phyloP scores from a whole-genome alignment of 768 basidiomycete genomes.

The Tulasnella sp. region DNA sequence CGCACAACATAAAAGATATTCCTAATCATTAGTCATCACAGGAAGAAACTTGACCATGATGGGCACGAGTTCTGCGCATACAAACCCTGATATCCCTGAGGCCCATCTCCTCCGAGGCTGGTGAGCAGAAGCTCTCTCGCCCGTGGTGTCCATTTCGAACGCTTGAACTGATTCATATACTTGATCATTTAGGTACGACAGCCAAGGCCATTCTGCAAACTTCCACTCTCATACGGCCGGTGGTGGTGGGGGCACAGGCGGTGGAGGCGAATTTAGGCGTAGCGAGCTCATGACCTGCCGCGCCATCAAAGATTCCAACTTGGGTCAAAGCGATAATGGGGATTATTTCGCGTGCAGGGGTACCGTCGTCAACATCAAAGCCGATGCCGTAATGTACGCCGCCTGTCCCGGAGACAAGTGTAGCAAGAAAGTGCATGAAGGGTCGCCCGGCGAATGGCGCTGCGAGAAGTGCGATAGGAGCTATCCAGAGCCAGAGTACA shows the following conservation, averaged over 20 bases:
- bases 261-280: slow-evolving; percentile 48
- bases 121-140: slow-evolving; percentile 29
- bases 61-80: slow-evolving; percentile 66
- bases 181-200: slow-evolving; percentile 46
- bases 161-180: not conserved
- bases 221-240: slow-evolving; percentile 59
- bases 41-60: slow-evolving; percentile 79
- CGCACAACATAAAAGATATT: slow-evolving; percentile 2
- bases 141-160: not conserved
- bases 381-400: slow-evolving; percentile 77
- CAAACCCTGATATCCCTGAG: slow-evolving; percentile 87
- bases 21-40: slow-evolving; percentile 24
- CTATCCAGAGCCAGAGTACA: slow-evolving; percentile 60
- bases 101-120: slow-evolving; percentile 81
- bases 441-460: slow-evolving; percentile 54
- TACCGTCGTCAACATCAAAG: slow-evolving; percentile 80
- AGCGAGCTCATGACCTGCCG: slow-evolving; percentile 60
- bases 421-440: slow-evolving; percentile 78
- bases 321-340: slow-evolving; percentile 64
- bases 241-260: slow-evolving; percentile 27
- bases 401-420: slow-evolving; percentile 75
- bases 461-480: slow-evolving; percentile 87
- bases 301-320: slow-evolving; percentile 66
- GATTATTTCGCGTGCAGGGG: slow-evolving; percentile 75
- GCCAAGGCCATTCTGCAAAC: slow-evolving; percentile 44